Evolutionary conservation across 2,329 filamentous ascomycete species (phyloP), one percentile per base, ranked within the genome.

Genomic region (Calcarisporium arbuscula): DNA sequence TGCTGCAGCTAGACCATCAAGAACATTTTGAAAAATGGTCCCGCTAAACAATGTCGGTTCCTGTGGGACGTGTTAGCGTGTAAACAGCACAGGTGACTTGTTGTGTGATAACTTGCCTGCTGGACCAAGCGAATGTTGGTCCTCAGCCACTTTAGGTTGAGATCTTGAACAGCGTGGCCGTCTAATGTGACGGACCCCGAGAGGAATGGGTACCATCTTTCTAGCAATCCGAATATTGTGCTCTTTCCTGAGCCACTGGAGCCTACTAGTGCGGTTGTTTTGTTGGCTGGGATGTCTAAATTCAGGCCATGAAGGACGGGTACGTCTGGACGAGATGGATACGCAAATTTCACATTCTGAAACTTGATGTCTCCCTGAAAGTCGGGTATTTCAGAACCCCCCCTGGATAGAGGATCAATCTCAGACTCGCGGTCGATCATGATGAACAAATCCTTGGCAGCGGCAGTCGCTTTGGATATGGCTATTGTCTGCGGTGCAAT

Each of bases 221-320:
- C 73, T 2, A 79, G 44, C 3, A 80, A 52, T 0, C 68, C 70
- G 6, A 78, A 65, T 4, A 77, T 63, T 1, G 73, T 78, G 28
- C 70, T 75, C 44, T 79, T 79, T 1, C 74, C 74, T 5, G 64
- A 73, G 0, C 76, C 77, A 15, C 70, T 76, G 3, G 69, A 58
- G 0, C 76, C 76, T 6, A 80, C 72, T 5, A 77, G 60, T 3
- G 74, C 74, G 1, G 70, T 75, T 0, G 64, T 63, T 39, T 68
- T 67, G 12, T 63, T 59, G 4, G 62, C 58, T 11, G 64, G 61
- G 16, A 74, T 61, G 4, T 54, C 51, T 5, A 74, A 49, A 31
- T 58, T 50, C 10, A 74, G 47, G 1, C 56, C 51, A 21, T 63
- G 48, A 1, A 74, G 53, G 4, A 74, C 62, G 4, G 57, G 51